Evolutionary conservation across 768 basidiomycete genomes (phyloP), one percentile per base, ranked within the genome.

Genomic region (Hypholoma fasciculare): DNA sequence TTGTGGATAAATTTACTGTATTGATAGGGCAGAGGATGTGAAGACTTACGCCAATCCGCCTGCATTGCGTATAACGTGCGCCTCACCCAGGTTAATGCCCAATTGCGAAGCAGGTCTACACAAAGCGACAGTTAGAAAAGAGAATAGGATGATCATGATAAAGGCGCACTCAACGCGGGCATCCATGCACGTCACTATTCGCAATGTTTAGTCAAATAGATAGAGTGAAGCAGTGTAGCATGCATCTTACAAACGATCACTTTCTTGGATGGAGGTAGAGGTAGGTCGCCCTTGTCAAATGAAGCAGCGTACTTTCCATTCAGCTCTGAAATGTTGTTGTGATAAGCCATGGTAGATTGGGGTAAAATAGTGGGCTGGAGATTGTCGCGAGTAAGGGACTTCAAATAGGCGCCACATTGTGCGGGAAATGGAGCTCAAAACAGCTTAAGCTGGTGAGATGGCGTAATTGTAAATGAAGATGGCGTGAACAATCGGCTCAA

Each of bases 1-100:
- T 14, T 42, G 39, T 9, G 27, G 23, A 27, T 23, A 42, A 36
- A 52, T 16, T 46, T 7, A 23, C 34, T 20, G 12, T 13, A 40
- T 34, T 34, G 6, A 44, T 5, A 19, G 37, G 26, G 37, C 9
- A 27, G 59, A 2, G 30, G 38, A 40, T 11, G 8, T 34, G 19
- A 42, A 7, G 1, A 78, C 84, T 30, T 70, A 87, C 86, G 81
- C 85, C 59, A 73, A 67, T 20, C 87, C 86, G 27, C 88, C 88
- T n/a, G 86, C 88, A 68, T 90, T 91, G 19, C 89, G 79, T 60
- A 90, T 88, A 51, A 90, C 75, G 70, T 89, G 87, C 2, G 87
- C 85, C 49, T 88, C 87, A 46, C 89, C 89, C 36, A 87, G 78
- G 16, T 83, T 72, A 52, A 88, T 75, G 14, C 86, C 87, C 17